phyloP scores from a whole-genome alignment of 352 stramenopile species.

The Phytophthora tubulina region DNA sequence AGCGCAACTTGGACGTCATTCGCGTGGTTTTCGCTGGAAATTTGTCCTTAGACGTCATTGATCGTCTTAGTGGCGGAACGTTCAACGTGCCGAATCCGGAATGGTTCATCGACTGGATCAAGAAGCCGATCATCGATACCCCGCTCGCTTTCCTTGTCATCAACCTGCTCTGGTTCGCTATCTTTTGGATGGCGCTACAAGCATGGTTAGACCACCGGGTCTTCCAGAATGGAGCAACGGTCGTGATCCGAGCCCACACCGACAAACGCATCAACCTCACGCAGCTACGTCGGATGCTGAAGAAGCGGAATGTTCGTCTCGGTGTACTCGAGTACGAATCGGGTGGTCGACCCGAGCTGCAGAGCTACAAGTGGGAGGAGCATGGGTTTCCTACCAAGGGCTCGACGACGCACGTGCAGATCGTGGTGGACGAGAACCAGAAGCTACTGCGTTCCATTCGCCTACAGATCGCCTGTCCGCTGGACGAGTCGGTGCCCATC shows the following conservation, averaged over 20 bases:
- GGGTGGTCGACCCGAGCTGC: slow-evolving; percentile 55
- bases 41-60: slow-evolving; percentile 95
- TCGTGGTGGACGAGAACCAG: slow-evolving; percentile 72
- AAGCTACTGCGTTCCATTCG: slow-evolving; percentile 69
- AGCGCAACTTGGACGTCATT: slow-evolving; percentile 86
- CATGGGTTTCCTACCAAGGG: slow-evolving; percentile 89
- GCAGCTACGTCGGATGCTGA: slow-evolving; percentile 53
- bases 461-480: slow-evolving; percentile 65
- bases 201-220: slow-evolving; percentile 47
- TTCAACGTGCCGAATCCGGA: slow-evolving; percentile 92
- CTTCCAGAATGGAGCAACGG: slow-evolving; percentile 83
- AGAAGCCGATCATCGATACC: slow-evolving; percentile 67
- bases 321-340: slow-evolving; percentile 54
- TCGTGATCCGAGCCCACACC: slow-evolving; percentile 88
- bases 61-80: slow-evolving; percentile 92
- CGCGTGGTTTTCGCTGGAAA: slow-evolving; percentile 94
- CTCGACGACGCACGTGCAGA: slow-evolving; percentile 84
- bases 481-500: slow-evolving; percentile 63
- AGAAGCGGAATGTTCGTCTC: slow-evolving; percentile 49
- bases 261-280: slow-evolving; percentile 70
- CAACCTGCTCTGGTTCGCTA: slow-evolving; percentile 76
- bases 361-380: slow-evolving; percentile 85
- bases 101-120: slow-evolving; percentile 87
- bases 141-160: slow-evolving; percentile 83
- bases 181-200: slow-evolving; percentile 70